Percentiles rank a stretch among this genome's conserved stretches.
These are phyloP conservation scores for Phialocephala sp. DNA, from an alignment of 2,329 filamentous ascomycete genomes.

Conservation along the genomic window DNA sequence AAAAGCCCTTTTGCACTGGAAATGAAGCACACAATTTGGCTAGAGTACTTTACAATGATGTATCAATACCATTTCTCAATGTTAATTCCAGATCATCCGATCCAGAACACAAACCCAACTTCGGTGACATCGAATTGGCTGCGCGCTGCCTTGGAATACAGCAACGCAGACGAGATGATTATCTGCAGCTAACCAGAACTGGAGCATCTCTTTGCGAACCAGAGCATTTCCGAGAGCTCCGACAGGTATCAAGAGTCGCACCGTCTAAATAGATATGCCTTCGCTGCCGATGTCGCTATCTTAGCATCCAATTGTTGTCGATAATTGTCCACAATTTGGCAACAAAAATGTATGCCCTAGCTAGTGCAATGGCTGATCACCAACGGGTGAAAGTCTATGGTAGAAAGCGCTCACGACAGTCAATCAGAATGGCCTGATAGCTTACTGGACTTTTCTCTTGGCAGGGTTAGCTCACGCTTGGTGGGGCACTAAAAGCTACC, in stretches of 20 bases:
- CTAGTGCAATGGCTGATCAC: constrained; percentile 11
- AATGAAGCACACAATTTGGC: no score
- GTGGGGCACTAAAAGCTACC: constrained; percentile 32
- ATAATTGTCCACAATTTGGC: constrained; percentile 9
- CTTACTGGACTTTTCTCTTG: constrained; percentile 12
- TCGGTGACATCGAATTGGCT: no score
- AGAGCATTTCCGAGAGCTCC: constrained; percentile 10
- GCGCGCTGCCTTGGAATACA: not conserved
- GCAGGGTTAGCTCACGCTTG: constrained; percentile 18
- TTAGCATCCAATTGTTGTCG: constrained; percentile 20
- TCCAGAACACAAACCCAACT: no score
- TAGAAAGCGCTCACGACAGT: constrained; percentile 10
- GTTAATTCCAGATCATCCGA: no score
- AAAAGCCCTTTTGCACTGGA: no score
- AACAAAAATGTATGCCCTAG: constrained; percentile 8
- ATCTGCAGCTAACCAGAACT: not conserved
- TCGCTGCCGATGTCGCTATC: constrained; percentile 22
- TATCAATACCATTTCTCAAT: no score
- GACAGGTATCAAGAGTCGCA: constrained; percentile 4
- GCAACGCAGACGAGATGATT: not conserved
- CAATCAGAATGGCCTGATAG: constrained; percentile 26
- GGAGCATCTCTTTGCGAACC: constrained; percentile 1
- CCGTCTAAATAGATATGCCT: constrained; percentile 15
- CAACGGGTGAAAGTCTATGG: not conserved
- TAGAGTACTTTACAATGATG: no score